Percentiles rank a stretch among this genome's conserved stretches.
phyloP scores from a whole-genome alignment of 495 filamentous ascomycete species.

The Tuber umbilicatum region DNA sequence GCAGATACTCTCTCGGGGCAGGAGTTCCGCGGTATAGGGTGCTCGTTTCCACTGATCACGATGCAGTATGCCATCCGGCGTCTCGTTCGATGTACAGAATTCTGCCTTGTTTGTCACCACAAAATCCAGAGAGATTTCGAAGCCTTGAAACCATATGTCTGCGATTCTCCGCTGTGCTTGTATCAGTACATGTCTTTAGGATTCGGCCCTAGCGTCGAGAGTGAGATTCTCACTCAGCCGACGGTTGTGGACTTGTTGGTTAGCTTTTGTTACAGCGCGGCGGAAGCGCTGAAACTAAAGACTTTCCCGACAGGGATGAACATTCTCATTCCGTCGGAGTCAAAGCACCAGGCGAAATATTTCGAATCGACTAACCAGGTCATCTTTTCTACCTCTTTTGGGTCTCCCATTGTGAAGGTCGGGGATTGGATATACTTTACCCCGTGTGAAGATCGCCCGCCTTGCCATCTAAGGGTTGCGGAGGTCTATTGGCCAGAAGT shows the following conservation, averaged over 20 bases:
- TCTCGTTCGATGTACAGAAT: slow-evolving; percentile 75
- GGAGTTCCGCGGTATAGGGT: slow-evolving; percentile 27
- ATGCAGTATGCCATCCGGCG: slow-evolving; percentile 77
- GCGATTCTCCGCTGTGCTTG: slow-evolving; percentile 69
- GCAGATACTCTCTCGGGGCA: slow-evolving; percentile 50
- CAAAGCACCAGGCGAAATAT: slow-evolving; percentile 14
- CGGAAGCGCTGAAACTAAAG: slow-evolving; percentile 46
- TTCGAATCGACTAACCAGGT: background rate
- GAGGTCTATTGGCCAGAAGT: slow-evolving; percentile 43
- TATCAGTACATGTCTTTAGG: slow-evolving; percentile 90
- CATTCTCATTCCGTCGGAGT: slow-evolving; percentile 55
- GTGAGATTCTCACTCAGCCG: slow-evolving; percentile 73
- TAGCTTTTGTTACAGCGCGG: slow-evolving; percentile 68
- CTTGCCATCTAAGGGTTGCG: slow-evolving; percentile 45
- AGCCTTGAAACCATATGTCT: slow-evolving; percentile 88
- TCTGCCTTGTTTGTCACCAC: slow-evolving; percentile 79
- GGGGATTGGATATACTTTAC: slow-evolving; percentile 56
- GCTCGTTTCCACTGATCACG: slow-evolving; percentile 63
- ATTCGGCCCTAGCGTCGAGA: slow-evolving; percentile 76
- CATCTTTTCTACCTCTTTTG: background rate
- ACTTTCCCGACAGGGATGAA: slow-evolving; percentile 65
- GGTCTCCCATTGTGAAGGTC: slow-evolving; percentile 43
- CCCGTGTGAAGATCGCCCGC: background rate
- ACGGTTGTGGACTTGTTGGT: slow-evolving; percentile 80
- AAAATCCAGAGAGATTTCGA: slow-evolving; percentile 65